These are phyloP conservation scores for Schwanniomyces pseudopolymorphus DNA, from an alignment of 805 yeast species.

Conservation along the genomic window DNA sequence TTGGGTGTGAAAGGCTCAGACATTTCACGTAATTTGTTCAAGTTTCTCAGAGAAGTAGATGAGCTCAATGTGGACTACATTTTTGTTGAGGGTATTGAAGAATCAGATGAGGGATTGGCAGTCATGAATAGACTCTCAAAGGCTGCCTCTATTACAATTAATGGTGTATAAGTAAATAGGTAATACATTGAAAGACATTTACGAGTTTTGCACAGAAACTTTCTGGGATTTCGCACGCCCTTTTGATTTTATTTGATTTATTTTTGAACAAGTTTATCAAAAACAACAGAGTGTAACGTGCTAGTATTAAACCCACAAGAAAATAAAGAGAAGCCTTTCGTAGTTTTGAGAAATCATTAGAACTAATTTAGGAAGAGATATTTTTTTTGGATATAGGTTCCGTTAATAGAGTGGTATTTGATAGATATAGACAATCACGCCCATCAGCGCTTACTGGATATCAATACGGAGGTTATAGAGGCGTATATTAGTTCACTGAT, in stretches of 20 bases:
- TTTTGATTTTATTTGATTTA: neutral
- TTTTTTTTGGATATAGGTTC: neutral
- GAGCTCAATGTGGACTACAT: slow-evolving; percentile 65
- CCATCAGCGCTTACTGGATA: neutral
- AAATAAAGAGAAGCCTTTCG: neutral
- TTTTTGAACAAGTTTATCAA: neutral
- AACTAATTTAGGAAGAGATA: neutral
- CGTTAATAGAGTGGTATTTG: neutral
- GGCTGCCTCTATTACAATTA: slow-evolving; percentile 64
- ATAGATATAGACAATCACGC: neutral
- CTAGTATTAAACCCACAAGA: neutral
- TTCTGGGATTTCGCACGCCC: neutral
- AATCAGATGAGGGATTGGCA: slow-evolving; percentile 82
- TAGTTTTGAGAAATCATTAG: neutral
- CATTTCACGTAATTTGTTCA: slow-evolving; percentile 75
- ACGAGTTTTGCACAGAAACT: neutral
- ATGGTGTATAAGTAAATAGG: neutral
- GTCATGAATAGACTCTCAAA: slow-evolving; percentile 88
- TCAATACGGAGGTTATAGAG: neutral
- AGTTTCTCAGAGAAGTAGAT: slow-evolving; percentile 73
- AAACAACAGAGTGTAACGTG: neutral
- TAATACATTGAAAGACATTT: neutral
- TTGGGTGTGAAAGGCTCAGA: slow-evolving; percentile 53
- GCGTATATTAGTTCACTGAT: neutral
- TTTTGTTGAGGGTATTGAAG: slow-evolving; percentile 80